phyloP scores from a whole-genome alignment of 805 yeast species.

The Pichia phayaonensis region DNA sequence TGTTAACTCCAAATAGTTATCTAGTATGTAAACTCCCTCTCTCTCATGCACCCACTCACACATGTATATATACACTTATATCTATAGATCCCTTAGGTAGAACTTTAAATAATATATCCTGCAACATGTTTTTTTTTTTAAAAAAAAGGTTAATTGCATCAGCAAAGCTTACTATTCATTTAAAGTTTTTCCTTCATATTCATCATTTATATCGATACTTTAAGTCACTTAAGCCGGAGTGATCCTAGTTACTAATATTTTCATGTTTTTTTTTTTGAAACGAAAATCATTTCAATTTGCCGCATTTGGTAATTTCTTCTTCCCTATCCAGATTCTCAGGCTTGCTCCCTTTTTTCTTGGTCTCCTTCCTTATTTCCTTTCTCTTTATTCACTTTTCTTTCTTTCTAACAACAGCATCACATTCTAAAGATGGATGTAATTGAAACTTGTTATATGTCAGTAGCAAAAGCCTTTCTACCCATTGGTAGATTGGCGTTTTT shows the following conservation, averaged over 20 bases:
- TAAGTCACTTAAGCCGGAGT: too few species aligned
- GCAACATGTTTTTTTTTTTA: not conserved
- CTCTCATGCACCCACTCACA: not conserved
- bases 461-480: conserved; percentile 9
- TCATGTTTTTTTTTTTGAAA: too few species aligned
- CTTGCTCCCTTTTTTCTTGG: not conserved
- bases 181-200: too few species aligned
- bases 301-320: not conserved
- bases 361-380: not conserved
- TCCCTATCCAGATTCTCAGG: not conserved
- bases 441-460: conserved; percentile 3
- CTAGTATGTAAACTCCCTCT: not conserved
- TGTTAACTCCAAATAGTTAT: conserved; percentile 14
- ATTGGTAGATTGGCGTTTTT: conserved; percentile 18
- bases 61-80: conserved; percentile 2
- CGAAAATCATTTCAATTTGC: not conserved
- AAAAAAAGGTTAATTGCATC: not conserved
- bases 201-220: not conserved
- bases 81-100: not conserved
- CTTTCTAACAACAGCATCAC: not conserved
- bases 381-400: not conserved
- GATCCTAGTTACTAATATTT: too few species aligned
- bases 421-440: conserved; percentile 1
- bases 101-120: not conserved
- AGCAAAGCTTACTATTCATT: too few species aligned